Evolutionary conservation across 345 rosid species (phyloP).

Genomic region (Dipteronia sinensis): DNA sequence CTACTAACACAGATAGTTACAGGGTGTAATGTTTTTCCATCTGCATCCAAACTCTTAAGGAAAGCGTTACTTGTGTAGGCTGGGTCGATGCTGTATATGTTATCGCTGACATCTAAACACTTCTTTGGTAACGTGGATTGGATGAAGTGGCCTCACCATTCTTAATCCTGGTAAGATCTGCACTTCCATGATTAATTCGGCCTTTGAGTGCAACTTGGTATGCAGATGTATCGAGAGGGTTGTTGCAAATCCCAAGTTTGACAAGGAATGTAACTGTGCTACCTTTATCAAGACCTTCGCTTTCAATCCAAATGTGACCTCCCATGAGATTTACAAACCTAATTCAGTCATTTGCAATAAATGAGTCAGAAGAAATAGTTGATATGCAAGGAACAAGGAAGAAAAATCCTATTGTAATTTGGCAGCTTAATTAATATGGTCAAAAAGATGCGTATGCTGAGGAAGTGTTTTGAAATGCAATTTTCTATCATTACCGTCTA

Average conservation of each 20-base stretch:
- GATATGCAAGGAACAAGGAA: neutral
- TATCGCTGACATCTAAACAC: conserved; percentile 30
- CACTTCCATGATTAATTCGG: conserved; percentile 56
- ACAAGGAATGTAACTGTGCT: conserved; percentile 61
- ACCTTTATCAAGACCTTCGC: conserved; percentile 83
- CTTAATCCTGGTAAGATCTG: conserved; percentile 38
- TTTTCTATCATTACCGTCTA: conserved; percentile 59
- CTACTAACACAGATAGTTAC: neutral
- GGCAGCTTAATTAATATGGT: neutral
- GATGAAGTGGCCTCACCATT: conserved; percentile 22
- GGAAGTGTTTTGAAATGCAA: conserved; percentile 7
- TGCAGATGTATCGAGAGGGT: conserved; percentile 35
- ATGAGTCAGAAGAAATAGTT: neutral
- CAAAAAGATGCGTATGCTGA: neutral
- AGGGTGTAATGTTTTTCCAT: neutral
- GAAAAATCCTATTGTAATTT: neutral
- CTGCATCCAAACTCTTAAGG: neutral
- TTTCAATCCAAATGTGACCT: conserved; percentile 89
- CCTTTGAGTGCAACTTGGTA: conserved; percentile 45
- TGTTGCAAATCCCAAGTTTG: conserved; percentile 63
- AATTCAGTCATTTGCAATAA: conserved; percentile 26
- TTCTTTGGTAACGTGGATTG: conserved; percentile 47
- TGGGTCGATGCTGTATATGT: neutral
- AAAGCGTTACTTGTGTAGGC: neutral
- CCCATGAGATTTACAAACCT: conserved; percentile 95